Evolutionary conservation across 257 asterid species (phyloP), one percentile per base, ranked within the genome.

Genomic region (Rhazya stricta): DNA sequence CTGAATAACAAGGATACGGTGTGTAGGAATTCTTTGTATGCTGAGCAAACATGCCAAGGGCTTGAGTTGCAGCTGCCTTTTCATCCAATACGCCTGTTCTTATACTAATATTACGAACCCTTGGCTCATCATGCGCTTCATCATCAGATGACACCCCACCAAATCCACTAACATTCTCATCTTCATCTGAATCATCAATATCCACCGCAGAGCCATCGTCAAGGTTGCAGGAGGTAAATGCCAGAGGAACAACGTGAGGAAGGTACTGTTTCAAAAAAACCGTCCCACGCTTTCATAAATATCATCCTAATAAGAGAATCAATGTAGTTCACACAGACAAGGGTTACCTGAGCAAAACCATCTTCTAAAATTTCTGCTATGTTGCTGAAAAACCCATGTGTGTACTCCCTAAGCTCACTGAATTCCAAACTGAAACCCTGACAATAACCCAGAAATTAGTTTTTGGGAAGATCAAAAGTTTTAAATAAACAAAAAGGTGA

Each of bases 51-150:
- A 95, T 79, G 74, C 99, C 99, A 83, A 95, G 96, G 77, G 99
- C 96, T 85, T 95, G 99, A 75, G 99, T 92, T 69, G 99, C 99
- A 71, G 99, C 96, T 71, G 99, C 99, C 79, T 92, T 95, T 87
- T 95, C 99, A 84, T 95, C 99, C 86, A 95, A 85, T 79, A 95
- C 98, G 61, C 99, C 99, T 34, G 99, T 95, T 86, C 99, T 88
- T 73, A 95, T 87, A 77, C 99, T 95, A 78, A 95, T 91, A 84
- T 92, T 95, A 76, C 99, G 97, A 83, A 87, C 97, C 81, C 98
- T 86, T 25, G 96, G 94, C 80, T 95, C 98, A 84, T 92, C 99
- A 76, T 85, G 96, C 18, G 93, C 96, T 87, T 95, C 98, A 72
- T 95, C 99, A 83, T 95, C 99, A 74, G 99, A 95, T 79, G 99